phyloP scores from a whole-genome alignment of 2,329 filamentous ascomycete species.

The Endothia cerciana region DNA sequence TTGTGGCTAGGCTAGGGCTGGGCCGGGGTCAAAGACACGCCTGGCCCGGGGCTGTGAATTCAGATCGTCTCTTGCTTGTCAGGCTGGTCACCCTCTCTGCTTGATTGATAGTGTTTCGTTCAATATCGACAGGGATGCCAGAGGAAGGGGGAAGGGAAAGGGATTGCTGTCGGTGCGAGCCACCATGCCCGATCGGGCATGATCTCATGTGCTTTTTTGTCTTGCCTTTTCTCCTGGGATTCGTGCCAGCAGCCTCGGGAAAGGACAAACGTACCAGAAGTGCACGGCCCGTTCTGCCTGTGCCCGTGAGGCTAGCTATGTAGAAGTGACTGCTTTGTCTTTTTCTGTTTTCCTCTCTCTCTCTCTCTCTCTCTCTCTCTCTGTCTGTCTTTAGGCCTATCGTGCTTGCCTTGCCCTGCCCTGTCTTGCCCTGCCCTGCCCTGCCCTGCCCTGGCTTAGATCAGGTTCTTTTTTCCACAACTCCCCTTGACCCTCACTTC shows the following conservation, averaged over 20 bases:
- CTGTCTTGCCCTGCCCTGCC: neutral
- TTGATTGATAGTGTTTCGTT: conserved; percentile 4
- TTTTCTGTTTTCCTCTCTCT: too few species aligned
- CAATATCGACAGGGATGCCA: conserved; percentile 2
- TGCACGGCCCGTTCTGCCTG: neutral
- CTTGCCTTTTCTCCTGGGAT: neutral
- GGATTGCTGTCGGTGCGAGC: neutral
- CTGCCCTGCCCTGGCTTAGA: neutral
- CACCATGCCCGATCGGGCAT: conserved; percentile 7
- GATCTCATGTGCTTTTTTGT: neutral
- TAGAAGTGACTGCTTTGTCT: neutral
- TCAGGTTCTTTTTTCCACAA: neutral
- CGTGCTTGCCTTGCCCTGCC: neutral
- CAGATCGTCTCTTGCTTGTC: neutral
- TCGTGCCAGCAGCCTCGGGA: neutral
- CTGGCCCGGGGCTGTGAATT: conserved; percentile 6
- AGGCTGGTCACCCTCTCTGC: conserved; percentile 4
- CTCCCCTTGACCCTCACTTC: neutral
- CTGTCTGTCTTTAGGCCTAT: too few species aligned
- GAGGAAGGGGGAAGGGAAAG: neutral
- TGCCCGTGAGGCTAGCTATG: neutral
- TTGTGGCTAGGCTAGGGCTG: conserved; percentile 3
- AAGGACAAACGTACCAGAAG: neutral
- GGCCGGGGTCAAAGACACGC: neutral
- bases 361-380: too few species aligned